phyloP scores from a whole-genome alignment of 305 asterid species.

The Rubia balearica region DNA sequence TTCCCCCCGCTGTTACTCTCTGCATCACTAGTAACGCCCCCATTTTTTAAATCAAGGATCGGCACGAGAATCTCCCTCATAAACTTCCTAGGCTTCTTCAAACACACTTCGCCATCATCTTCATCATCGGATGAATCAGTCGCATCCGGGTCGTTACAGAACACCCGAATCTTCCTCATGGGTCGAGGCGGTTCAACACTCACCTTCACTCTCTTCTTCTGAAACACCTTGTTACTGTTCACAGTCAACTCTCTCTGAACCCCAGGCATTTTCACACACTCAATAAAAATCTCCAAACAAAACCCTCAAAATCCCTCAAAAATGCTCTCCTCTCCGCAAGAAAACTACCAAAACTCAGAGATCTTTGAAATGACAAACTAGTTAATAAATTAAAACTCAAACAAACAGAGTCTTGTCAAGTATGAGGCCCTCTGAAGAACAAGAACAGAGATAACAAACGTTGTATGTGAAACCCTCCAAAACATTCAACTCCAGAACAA shows the following conservation, averaged over 20 bases:
- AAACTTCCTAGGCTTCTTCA: constrained; percentile 36
- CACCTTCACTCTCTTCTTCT: constrained; percentile 20
- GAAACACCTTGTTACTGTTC: constrained; percentile 19
- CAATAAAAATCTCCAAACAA: constrained; percentile 22
- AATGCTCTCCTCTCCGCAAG: constrained; percentile 21
- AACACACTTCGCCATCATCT: background rate
- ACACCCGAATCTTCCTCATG: constrained; percentile 45
- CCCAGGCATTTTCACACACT: constrained; percentile 31
- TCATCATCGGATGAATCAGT: constrained; percentile 92
- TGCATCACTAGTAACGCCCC: constrained; percentile 15
- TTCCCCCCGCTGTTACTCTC: constrained; percentile 43
- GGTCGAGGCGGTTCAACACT: constrained; percentile 22
- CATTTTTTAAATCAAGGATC: background rate
- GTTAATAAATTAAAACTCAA: background rate
- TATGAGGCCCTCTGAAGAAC: constrained; percentile 51
- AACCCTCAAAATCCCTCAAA: constrained; percentile 21
- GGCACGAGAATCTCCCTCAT: constrained; percentile 45
- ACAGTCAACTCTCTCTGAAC: constrained; percentile 24
- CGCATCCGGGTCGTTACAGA: constrained; percentile 73
- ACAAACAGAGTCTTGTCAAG: constrained; percentile 11
- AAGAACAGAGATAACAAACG: constrained; percentile 44
- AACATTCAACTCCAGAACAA: constrained; percentile 87
- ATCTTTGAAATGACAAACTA: constrained; percentile 1
- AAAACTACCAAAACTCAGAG: constrained; percentile 6
- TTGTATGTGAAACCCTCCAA: constrained; percentile 90